A percentile compares a stretch with the other conserved stretches of the same genome.
These are phyloP conservation scores for Phoma sp. DNA, from an alignment of 2,329 filamentous ascomycete species.

Conservation along the genomic window DNA sequence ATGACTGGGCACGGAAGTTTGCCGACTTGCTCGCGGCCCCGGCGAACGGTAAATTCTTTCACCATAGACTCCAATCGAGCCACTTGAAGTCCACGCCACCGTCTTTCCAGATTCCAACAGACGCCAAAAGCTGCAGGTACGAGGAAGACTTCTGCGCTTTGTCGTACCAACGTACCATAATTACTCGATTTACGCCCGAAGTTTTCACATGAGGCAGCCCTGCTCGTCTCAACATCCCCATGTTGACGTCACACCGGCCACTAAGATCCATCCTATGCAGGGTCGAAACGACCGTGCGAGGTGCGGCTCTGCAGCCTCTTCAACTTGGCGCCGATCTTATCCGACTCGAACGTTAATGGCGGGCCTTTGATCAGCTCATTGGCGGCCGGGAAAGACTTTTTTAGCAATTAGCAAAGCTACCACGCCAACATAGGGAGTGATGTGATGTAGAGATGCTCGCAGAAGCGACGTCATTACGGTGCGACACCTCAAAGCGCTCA, in stretches of 20 bases:
- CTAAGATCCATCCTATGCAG: constrained; percentile 24
- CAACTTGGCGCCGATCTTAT: constrained; percentile 37
- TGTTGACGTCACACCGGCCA: constrained; percentile 30
- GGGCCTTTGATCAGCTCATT: constrained; percentile 21
- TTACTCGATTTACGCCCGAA: constrained; percentile 18
- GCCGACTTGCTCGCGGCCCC: constrained; percentile 5
- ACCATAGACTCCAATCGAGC: not conserved
- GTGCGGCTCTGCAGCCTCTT: constrained; percentile 39
- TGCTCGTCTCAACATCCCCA: constrained; percentile 29
- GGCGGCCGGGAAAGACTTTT: constrained; percentile 21
- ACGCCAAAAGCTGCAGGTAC: constrained; percentile 13
- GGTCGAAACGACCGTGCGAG: constrained; percentile 31
- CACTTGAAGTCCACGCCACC: not conserved
- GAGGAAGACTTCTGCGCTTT: not conserved
- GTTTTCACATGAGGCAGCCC: constrained; percentile 24
- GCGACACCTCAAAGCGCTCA: constrained; percentile 6
- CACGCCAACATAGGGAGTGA: constrained; percentile 11
- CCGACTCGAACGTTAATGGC: constrained; percentile 22
- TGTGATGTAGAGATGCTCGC: constrained; percentile 10
- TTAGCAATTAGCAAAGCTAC: constrained; percentile 21
- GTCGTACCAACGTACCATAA: constrained; percentile 22
- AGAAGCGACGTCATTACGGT: constrained; percentile 24
- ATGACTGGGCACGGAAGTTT: constrained; percentile 9
- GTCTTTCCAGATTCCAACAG: constrained; percentile 4
- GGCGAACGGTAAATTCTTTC: constrained; percentile 1